phyloP scores from a whole-genome alignment of 768 basidiomycete genomes.

The Thelephora aurantiotincta region DNA sequence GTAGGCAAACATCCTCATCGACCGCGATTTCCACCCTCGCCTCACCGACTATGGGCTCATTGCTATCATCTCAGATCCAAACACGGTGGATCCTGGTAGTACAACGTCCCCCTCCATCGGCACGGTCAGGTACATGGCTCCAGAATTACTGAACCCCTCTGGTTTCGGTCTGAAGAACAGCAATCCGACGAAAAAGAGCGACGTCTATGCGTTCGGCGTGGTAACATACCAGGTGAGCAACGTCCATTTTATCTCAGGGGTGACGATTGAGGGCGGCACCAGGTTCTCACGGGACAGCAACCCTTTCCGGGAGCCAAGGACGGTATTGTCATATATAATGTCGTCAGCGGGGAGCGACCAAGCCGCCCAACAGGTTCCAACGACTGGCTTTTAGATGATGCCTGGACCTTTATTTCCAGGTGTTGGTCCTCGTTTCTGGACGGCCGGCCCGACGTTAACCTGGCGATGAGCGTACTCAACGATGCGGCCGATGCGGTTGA shows the following conservation, averaged over 20 bases:
- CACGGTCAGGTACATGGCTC: conserved; percentile 11
- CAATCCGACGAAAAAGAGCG: conserved; percentile 4
- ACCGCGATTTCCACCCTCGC: neutral
- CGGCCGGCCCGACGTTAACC: no score
- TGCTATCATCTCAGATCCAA: neutral
- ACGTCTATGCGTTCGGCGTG: conserved; percentile 11
- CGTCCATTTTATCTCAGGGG: no score
- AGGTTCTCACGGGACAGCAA: conserved; percentile 1
- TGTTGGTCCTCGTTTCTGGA: neutral
- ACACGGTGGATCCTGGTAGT: neutral
- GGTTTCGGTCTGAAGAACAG: neutral
- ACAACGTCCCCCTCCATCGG: conserved; percentile 1
- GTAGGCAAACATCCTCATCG: neutral
- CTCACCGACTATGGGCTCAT: neutral
- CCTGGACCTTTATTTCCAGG: conserved; percentile 2
- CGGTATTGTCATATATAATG: conserved; percentile 1
- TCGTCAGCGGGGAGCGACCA: conserved; percentile 2
- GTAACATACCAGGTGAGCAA: neutral
- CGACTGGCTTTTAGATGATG: neutral
- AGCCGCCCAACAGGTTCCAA: neutral
- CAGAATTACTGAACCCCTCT: conserved; percentile 7
- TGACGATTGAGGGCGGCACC: neutral
- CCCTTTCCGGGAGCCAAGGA: conserved; percentile 2
- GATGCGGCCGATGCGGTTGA: no score
- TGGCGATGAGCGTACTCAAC: no score